These are phyloP conservation scores for Jamesozyma hellenica DNA, from an alignment of 805 yeast genomes.

Conservation along the genomic window DNA sequence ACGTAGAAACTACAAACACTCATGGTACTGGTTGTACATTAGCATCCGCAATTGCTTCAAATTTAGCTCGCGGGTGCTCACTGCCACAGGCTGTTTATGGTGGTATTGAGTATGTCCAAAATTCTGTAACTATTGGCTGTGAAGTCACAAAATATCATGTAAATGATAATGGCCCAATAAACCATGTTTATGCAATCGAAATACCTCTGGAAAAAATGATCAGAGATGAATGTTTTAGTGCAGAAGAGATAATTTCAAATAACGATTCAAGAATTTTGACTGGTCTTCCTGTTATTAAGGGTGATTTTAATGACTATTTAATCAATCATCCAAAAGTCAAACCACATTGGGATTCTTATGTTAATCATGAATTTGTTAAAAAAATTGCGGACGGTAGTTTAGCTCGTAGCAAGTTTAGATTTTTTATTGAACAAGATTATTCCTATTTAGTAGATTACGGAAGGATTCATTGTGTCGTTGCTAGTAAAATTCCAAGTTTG, in stretches of 20 bases:
- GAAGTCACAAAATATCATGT: slow-evolving; percentile 28
- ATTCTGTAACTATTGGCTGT: slow-evolving; percentile 44
- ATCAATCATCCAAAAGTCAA: slow-evolving; percentile 45
- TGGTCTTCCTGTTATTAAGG: slow-evolving; percentile 5
- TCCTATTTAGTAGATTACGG: slow-evolving; percentile 61
- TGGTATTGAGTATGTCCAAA: slow-evolving; percentile 57
- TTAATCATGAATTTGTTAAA: slow-evolving; percentile 51
- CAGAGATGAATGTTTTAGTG: slow-evolving; percentile 25
- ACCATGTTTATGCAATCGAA: slow-evolving; percentile 43
- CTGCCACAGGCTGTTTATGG: slow-evolving; percentile 42
- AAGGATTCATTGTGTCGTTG: slow-evolving; percentile 53
- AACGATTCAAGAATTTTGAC: background rate
- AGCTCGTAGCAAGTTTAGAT: slow-evolving; percentile 40
- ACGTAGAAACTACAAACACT: slow-evolving; percentile 41
- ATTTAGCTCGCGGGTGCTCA: slow-evolving; percentile 46
- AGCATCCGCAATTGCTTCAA: slow-evolving; percentile 70
- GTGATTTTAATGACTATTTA: slow-evolving; percentile 40
- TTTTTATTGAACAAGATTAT: slow-evolving; percentile 51
- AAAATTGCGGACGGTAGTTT: slow-evolving; percentile 44
- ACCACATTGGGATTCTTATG: slow-evolving; percentile 48
- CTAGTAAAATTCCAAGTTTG: slow-evolving; percentile 48
- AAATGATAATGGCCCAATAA: slow-evolving; percentile 62
- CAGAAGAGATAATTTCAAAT: slow-evolving; percentile 9
- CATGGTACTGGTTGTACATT: slow-evolving; percentile 93
- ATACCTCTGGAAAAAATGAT: slow-evolving; percentile 30